A percentile compares a stretch with the other conserved stretches of the same genome.
phyloP scores from a whole-genome alignment of 2,329 filamentous ascomycete genomes.

The Diplodia corticola region DNA sequence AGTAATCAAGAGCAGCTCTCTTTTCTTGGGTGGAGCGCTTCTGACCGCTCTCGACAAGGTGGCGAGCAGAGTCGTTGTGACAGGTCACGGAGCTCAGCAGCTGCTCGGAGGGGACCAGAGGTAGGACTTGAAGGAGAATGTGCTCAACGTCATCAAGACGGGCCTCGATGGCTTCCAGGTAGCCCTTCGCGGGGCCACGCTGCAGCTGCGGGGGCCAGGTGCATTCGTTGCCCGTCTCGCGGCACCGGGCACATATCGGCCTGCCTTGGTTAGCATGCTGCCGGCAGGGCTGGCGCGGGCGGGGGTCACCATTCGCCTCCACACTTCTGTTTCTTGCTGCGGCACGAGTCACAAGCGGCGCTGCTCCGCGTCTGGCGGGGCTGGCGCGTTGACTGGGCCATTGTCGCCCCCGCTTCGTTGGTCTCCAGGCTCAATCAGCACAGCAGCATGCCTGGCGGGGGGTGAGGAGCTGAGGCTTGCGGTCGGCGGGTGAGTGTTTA shows the following conservation, averaged over 20 bases:
- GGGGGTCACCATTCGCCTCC: conserved; percentile 23
- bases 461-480: neutral
- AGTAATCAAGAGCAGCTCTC: conserved; percentile 19
- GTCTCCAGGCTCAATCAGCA: neutral
- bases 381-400: conserved; percentile 18
- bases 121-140: conserved; percentile 20
- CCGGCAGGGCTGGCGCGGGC: neutral
- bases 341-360: conserved; percentile 22
- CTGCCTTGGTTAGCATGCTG: conserved; percentile 3
- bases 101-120: conserved; percentile 11
- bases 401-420: neutral
- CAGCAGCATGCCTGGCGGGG: neutral
- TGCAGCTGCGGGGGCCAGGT: conserved; percentile 22
- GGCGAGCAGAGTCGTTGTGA: neutral
- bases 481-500: neutral
- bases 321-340: conserved; percentile 23
- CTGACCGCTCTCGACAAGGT: neutral
- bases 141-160: conserved; percentile 22
- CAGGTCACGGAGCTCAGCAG: conserved; percentile 13
- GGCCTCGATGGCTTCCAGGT: conserved; percentile 22
- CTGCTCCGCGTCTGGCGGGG: conserved; percentile 21
- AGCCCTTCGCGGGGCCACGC: conserved; percentile 22
- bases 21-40: conserved; percentile 23
- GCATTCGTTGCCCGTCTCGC: conserved; percentile 20
- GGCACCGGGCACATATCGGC: conserved; percentile 21